Conservation (phyloP, 1,284 basidiomycete species). For the Fistulina hepatica region DNA sequence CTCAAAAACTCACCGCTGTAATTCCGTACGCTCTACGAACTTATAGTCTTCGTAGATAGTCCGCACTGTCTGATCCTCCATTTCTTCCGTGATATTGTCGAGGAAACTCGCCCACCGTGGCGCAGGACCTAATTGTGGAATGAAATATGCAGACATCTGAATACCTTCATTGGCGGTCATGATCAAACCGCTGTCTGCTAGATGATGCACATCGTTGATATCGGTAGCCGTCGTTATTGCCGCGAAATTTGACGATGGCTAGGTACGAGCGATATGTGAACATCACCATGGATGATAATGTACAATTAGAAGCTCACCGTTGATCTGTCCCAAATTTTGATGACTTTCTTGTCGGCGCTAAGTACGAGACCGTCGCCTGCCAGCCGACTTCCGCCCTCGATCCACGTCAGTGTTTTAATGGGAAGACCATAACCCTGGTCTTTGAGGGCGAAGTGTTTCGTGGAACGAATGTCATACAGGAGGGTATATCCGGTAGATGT, state of each 20-base stretch:
- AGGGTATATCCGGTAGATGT: constrained; percentile 92
- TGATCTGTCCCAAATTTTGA: constrained; percentile 91
- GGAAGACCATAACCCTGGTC: constrained; percentile 97
- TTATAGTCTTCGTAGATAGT: constrained; percentile 94
- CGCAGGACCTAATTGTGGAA: constrained; percentile 93
- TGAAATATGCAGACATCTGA: constrained; percentile 85
- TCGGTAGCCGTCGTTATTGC: constrained; percentile 87
- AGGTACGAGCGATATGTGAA: constrained; percentile 10
- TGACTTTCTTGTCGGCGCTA: constrained; percentile 87
- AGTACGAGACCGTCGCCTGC: constrained; percentile 82
- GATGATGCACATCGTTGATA: constrained; percentile 81
- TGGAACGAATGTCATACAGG: constrained; percentile 87
- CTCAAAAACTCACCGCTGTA: constrained; percentile 56
- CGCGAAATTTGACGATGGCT: constrained; percentile 84
- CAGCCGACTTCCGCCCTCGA: constrained; percentile 75
- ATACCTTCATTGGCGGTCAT: constrained; percentile 90
- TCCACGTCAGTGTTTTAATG: constrained; percentile 82
- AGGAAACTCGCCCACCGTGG: constrained; percentile 97
- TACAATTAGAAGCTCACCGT: constrained; percentile 46
- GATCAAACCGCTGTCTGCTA: constrained; percentile 77
- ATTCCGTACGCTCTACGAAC: constrained; percentile 85
- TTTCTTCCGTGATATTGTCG: constrained; percentile 95
- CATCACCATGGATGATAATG: constrained; percentile 6
- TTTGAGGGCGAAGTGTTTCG: constrained; percentile 77
- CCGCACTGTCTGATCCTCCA: constrained; percentile 79